These are phyloP conservation scores for Cyanidium caldarium DNA, from an alignment of 23 red algal genomes.

Conservation along the genomic window DNA sequence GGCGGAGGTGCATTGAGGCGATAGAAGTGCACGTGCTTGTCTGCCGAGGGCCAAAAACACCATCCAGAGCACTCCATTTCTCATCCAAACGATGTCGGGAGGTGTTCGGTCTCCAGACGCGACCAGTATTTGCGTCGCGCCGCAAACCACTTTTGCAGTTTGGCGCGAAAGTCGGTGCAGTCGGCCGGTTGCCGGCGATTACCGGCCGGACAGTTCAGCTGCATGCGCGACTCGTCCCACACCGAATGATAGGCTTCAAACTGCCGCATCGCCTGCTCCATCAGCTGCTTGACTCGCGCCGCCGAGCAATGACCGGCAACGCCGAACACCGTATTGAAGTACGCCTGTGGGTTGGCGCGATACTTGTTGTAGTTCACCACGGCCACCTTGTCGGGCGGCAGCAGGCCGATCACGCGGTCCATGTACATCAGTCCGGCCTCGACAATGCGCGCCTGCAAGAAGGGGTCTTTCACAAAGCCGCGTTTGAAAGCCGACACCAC, in stretches of 20 bases:
- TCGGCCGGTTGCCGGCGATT: background rate
- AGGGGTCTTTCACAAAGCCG: background rate
- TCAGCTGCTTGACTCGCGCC: no score
- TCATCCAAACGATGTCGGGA: no score
- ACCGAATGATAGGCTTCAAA: no score
- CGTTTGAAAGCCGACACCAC: background rate
- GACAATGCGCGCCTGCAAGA: conserved; percentile 3
- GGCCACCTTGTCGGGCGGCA: background rate
- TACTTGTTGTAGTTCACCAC: background rate
- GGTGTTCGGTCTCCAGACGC: background rate
- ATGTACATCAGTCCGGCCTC: conserved; percentile 3
- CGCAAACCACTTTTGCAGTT: background rate
- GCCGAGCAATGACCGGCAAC: background rate
- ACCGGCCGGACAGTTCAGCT: background rate
- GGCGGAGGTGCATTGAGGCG: no score
- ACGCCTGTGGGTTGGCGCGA: background rate
- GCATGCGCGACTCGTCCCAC: no score
- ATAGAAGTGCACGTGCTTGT: no score
- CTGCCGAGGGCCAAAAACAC: no score
- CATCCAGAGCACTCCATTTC: no score
- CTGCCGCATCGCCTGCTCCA: no score
- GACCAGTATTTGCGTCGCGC: background rate
- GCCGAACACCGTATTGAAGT: background rate
- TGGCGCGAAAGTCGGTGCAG: background rate
- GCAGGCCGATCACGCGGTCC: background rate